Base-by-base conservation (phyloP, 805 yeast genomes). In the Teunomyces stri region DNA sequence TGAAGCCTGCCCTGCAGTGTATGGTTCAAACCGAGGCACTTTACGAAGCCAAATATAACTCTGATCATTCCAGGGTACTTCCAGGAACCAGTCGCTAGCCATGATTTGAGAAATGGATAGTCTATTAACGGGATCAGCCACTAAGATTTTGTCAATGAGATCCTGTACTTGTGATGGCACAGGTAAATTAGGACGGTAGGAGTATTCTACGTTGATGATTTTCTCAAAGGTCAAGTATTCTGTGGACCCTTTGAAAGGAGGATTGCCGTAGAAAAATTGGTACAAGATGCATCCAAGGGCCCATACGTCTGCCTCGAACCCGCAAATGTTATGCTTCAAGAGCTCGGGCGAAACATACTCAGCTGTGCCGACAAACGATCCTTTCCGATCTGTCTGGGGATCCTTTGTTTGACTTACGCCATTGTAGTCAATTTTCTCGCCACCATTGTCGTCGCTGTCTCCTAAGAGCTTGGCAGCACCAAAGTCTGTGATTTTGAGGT, bases 331-430 rank as follows among this genome's bases (percentile, higher is more conserved):
- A 57, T 80, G 76, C 42, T 83, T 78, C 42, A 94, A 71, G 35
- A 94, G 70, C 64, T 94, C 99, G 0, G 98, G 99, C 0, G 96
- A 85, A 2, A 94, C 97, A 60, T 91, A 91, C 61, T 91, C 97
- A 0, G 98, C 98, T 0, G 99, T 92, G 0, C 99, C 99, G 3
- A 92, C 98, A 71, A 92, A 94, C 0, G 97, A 90, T 18, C 72
- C 76, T 47, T 65, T 65, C n/a, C 73, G 51, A 15, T 52, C 56
- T 11, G 51, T 46, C n/a, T 58, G 60, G 13, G 61, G 60, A 15
- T 72, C 66, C 12, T 73, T 68, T 30, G 38, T 13, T 27, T 13
- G 25, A 25, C 50, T 50, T 5, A 65, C 55, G 16, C 58, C 55
- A 38, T 61, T 62, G 51, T 64, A 67, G 46, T 68, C 73, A 27